Evolutionary conservation across 139 green algal species (phyloP).

Genomic region (Haematococcus lacustris): DNA sequence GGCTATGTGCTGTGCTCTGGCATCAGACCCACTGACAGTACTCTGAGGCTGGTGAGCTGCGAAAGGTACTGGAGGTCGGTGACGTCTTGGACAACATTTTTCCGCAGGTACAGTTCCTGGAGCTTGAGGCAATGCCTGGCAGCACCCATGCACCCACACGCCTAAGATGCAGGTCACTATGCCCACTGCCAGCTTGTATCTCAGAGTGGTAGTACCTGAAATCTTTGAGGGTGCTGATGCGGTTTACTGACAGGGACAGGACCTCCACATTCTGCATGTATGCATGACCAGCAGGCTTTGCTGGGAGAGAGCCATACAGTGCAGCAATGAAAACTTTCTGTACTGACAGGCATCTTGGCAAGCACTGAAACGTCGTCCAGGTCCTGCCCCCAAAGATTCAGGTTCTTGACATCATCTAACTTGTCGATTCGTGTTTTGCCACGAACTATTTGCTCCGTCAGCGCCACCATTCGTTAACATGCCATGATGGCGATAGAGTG

Average conservation of each 20-base stretch:
- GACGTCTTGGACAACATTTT: slow-evolving; percentile 55
- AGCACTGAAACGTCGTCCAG: slow-evolving; percentile 20
- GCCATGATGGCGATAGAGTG: background rate
- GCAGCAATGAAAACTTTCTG: too few species aligned
- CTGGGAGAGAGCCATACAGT: too few species aligned
- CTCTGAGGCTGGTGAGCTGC: slow-evolving; percentile 20
- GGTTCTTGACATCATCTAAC: slow-evolving; percentile 30
- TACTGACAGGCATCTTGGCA: background rate
- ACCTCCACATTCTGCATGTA: slow-evolving; percentile 47
- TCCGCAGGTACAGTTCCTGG: slow-evolving; percentile 55
- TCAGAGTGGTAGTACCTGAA: slow-evolving; percentile 21
- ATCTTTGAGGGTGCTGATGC: slow-evolving; percentile 33
- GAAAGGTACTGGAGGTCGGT: slow-evolving; percentile 42
- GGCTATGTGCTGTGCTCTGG: too few species aligned
- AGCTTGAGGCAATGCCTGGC: slow-evolving; percentile 18
- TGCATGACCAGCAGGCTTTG: too few species aligned
- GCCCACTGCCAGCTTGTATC: background rate
- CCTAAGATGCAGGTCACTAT: too few species aligned
- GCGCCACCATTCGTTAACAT: slow-evolving; percentile 16
- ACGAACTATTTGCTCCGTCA: slow-evolving; percentile 37
- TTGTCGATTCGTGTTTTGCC: slow-evolving; percentile 38
- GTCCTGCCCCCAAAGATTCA: slow-evolving; percentile 48
- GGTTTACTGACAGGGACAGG: slow-evolving; percentile 58
- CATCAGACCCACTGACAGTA: slow-evolving; percentile 58
- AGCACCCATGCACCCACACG: too few species aligned